These are phyloP conservation scores for Sporothrix globosa DNA, from an alignment of 2,329 filamentous ascomycete species.

Conservation along the genomic window DNA sequence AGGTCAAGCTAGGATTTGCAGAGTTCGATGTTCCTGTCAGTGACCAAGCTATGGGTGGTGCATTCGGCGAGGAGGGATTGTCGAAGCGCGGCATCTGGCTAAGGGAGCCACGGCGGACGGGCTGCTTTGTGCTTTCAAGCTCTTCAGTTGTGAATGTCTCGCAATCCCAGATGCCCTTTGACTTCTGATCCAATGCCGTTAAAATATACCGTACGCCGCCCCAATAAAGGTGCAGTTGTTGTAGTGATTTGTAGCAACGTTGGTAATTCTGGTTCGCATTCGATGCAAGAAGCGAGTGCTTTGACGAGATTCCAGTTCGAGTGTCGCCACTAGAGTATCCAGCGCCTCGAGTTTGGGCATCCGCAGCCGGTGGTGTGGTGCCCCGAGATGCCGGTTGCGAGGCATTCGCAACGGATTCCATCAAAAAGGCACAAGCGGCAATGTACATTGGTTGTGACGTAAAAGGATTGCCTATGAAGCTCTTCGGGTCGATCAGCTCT, in stretches of 20 bases:
- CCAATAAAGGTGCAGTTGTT: slow-evolving; percentile 83
- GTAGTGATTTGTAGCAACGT: slow-evolving; percentile 79
- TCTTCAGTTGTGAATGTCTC: slow-evolving; percentile 71
- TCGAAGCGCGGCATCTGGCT: slow-evolving; percentile 52
- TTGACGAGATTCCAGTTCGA: slow-evolving; percentile 48
- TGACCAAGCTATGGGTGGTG: slow-evolving; percentile 74
- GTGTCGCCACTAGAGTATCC: not conserved
- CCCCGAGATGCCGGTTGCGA: slow-evolving; percentile 68
- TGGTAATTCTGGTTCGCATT: slow-evolving; percentile 87
- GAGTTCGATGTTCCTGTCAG: slow-evolving; percentile 87
- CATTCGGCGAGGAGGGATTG: slow-evolving; percentile 54
- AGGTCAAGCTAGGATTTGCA: slow-evolving; percentile 77
- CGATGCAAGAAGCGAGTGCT: slow-evolving; percentile 76
- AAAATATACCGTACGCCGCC: slow-evolving; percentile 84
- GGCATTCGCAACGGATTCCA: slow-evolving; percentile 75
- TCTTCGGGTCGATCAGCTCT: slow-evolving; percentile 81
- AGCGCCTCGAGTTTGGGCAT: slow-evolving; percentile 11
- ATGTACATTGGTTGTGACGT: slow-evolving; percentile 92
- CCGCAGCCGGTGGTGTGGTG: slow-evolving; percentile 50
- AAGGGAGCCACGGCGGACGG: slow-evolving; percentile 50
- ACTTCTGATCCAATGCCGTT: slow-evolving; percentile 82
- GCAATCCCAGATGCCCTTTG: slow-evolving; percentile 81
- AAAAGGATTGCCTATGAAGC: slow-evolving; percentile 85
- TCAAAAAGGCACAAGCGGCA: slow-evolving; percentile 83
- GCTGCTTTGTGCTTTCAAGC: slow-evolving; percentile 69